Conservation (phyloP, 257 asterid species). For the Linderniella brevidens region DNA sequence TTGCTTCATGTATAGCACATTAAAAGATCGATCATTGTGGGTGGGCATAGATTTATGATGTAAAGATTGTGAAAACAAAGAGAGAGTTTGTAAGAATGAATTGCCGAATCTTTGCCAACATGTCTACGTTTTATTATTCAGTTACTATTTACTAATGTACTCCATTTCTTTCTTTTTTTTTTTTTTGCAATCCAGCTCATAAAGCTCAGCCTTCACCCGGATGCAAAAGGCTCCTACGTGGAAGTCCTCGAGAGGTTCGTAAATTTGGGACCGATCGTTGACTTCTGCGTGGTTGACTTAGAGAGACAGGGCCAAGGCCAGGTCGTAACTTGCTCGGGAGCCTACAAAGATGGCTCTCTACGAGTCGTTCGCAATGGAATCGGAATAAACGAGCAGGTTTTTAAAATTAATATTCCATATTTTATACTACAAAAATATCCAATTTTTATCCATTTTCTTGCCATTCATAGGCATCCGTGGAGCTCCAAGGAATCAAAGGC, state of each 20-base stretch:
- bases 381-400: conserved; percentile 71
- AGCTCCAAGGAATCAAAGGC: conserved; percentile 82
- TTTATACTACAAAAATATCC: background rate
- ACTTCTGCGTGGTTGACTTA: conserved; percentile 72
- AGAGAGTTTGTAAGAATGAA: too few relatives aligned
- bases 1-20: too few relatives aligned
- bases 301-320: conserved; percentile 89
- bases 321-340: conserved; percentile 80
- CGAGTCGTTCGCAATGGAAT: conserved; percentile 71
- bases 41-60: too few relatives aligned
- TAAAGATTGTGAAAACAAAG: too few relatives aligned
- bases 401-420: background rate
- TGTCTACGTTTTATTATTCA: too few relatives aligned
- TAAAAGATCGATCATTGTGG: too few relatives aligned
- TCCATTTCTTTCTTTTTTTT: background rate
- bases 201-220: conserved; percentile 60
- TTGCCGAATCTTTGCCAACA: too few relatives aligned
- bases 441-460: conserved; percentile 6
- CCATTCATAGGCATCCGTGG: conserved; percentile 54
- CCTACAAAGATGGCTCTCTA: conserved; percentile 70
- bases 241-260: conserved; percentile 63
- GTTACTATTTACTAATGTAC: background rate
- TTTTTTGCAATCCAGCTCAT: conserved; percentile 32
- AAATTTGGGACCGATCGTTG: conserved; percentile 72
- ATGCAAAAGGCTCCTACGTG: conserved; percentile 59